Evolutionary conservation across 2,329 filamentous ascomycete species (phyloP), one percentile per base, ranked within the genome.

Genomic region (Fusarium tjaetaba): DNA sequence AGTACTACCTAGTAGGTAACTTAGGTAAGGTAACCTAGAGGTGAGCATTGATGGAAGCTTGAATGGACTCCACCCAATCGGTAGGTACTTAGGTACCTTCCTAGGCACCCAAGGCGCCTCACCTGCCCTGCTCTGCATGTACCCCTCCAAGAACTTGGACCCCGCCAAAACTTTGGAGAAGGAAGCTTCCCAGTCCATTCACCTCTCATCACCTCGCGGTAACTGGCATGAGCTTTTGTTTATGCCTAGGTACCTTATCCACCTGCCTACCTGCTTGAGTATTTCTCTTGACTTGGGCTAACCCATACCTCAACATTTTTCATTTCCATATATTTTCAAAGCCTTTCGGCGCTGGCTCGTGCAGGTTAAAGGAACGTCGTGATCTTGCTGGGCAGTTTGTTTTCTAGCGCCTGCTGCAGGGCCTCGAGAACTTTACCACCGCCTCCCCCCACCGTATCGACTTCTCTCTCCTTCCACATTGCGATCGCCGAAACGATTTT

Each of bases 61-160:
- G 30, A 36, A 10, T 55, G 51, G 15, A n/a, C 36, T 30, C 51
- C 34, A 42, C 55, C 62, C 34, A 32, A 66, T 51, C n/a, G 43
- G 51, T 10, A 36, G 48, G 30, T 38, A 34, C 48, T 34, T 51
- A 20, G 30, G 14, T 34, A 34, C n/a, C 30, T 34, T 15, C 30
- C 22, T 32, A 51, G 38, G 28, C 51, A 36, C 34, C 34, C 15
- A 10, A 38, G 36, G 36, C 36, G 60, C 32, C 45, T 46, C 43
- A 11, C 18, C 45, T 48, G 20, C 20, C 26, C 43, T 57, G 30
- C 30, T 52, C 73, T 73, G 72, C 61, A 66, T 53, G 45, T 80
- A 76, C 80, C 80, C 80, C 80, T 81, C 79, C 78, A 81, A 77
- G 60, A 64, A 70, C 68, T 57, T 60, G 52, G 56, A 79, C 80